These are phyloP conservation scores for Dictyostelium gargantuum DNA, from an alignment of 208 protist species.

Conservation along the genomic window DNA sequence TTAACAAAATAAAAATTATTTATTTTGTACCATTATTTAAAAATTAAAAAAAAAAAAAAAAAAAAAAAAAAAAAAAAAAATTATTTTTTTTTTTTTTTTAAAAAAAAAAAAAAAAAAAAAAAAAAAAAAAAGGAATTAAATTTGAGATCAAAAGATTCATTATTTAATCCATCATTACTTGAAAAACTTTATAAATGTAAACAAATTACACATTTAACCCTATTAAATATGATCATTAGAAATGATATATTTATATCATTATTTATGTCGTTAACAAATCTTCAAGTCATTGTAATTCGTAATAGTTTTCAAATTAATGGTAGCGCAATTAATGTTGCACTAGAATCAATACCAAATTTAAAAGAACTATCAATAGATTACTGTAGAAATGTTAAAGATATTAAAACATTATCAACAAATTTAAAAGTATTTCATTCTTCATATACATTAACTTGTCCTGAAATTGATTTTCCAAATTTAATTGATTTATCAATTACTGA, in stretches of 20 bases:
- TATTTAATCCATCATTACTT: background rate
- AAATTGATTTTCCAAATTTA: constrained; percentile 9
- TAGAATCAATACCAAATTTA: background rate
- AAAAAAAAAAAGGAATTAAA: background rate
- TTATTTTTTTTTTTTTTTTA: background rate
- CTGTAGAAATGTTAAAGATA: background rate
- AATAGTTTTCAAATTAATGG: background rate
- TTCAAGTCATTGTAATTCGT: background rate
- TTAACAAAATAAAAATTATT: background rate
- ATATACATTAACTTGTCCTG: background rate
- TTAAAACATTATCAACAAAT: background rate
- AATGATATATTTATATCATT: background rate
- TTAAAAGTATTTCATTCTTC: background rate
- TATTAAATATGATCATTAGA: background rate
- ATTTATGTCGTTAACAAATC: background rate
- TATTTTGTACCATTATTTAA: background rate
- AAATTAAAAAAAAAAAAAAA: background rate
- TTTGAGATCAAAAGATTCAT: background rate
- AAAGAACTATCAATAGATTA: background rate
- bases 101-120: background rate
- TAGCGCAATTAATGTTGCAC: background rate
- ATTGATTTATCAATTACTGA: background rate
- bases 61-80: background rate
- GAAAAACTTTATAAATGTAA: background rate
- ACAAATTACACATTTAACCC: background rate